phyloP scores from a whole-genome alignment of 2,329 filamentous ascomycete genomes.

The Fusarium begoniae region DNA sequence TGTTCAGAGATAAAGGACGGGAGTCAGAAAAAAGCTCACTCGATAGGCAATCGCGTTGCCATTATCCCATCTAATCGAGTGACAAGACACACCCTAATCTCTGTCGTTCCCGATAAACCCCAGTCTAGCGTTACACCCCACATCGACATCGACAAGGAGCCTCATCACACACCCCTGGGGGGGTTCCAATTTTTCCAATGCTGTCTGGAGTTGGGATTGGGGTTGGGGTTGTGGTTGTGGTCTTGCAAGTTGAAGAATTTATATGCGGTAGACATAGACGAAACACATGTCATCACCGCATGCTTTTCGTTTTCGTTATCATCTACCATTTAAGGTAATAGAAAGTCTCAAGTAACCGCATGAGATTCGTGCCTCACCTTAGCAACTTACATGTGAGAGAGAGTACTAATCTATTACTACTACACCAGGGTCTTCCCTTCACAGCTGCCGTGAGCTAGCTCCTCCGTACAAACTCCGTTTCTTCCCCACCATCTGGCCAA shows the following conservation, averaged over 20 bases:
- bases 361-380: background rate
- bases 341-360: background rate
- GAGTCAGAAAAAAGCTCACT: slow-evolving; percentile 25
- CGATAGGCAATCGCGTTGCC: slow-evolving; percentile 29
- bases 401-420: background rate
- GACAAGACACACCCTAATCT: slow-evolving; percentile 33
- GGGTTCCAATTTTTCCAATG: background rate
- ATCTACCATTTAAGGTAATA: background rate
- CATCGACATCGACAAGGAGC: slow-evolving; percentile 7
- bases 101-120: slow-evolving; percentile 37
- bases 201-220: background rate
- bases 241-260: background rate
- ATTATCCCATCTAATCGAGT: slow-evolving; percentile 40
- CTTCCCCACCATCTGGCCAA: slow-evolving; percentile 18
- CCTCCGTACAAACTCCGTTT: slow-evolving; percentile 13
- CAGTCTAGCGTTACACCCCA: slow-evolving; percentile 28
- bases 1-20: slow-evolving; percentile 12
- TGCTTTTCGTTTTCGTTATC: background rate
- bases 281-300: background rate
- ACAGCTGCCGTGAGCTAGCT: background rate
- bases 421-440: slow-evolving; percentile 14
- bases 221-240: background rate
- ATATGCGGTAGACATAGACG: background rate
- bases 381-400: background rate
- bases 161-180: slow-evolving; percentile 16